Evolutionary conservation across 2,329 filamentous ascomycete species (phyloP), one percentile per base, ranked within the genome.

Genomic region (Delphinella strobiligena): DNA sequence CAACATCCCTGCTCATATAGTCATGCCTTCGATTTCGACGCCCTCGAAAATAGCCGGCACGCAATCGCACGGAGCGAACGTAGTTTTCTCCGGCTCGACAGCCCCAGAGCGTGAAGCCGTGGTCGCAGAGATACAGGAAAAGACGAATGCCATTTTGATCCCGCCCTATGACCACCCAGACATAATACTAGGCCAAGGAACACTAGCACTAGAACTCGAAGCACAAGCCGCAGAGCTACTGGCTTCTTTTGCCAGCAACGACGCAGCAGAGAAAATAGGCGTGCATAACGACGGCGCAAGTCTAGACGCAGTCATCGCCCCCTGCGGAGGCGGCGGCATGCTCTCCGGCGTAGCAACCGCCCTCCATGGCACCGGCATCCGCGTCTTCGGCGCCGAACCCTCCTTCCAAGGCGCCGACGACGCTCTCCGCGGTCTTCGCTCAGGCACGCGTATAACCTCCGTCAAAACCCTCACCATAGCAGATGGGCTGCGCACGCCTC

Each of bases 171-270:
- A 96, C 59, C 84, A 96, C 61, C 82, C 83, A 2, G 77, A 95
- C 58, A 87, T 95, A 48, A 82, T 96, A 41, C 74, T 94, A 1
- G 89, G 91, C 0, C 88, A 95, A 64, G 91, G 89, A n/a, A 96
- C 89, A 0, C 68, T 84, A 45, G 88, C 78, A 0, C 59, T 95
- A 4, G 91, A 98, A 60, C 61, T 95, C 24, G 79, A 87, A 55
- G 66, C 72, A 44, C 88, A 96, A 55, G 82, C 80, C 1, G 59
- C 55, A 3, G 67, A 69, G 32, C 51, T 80, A 45, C 64, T 80
- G 31, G 22, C 22, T 7, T 7, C 22, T n/a, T n/a, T n/a, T n/a
- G n/a, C n/a, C n/a, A n/a, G n/a, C 19, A 51, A 47, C 14, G 48
- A 50, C 10, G 41, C 54, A n/a, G 41, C 49, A n/a, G 35, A 59